A percentile compares a stretch with the other conserved stretches of the same genome.
Evolutionary conservation across 129 eudicot species (phyloP).

Genomic region (Lactuca saligna): DNA sequence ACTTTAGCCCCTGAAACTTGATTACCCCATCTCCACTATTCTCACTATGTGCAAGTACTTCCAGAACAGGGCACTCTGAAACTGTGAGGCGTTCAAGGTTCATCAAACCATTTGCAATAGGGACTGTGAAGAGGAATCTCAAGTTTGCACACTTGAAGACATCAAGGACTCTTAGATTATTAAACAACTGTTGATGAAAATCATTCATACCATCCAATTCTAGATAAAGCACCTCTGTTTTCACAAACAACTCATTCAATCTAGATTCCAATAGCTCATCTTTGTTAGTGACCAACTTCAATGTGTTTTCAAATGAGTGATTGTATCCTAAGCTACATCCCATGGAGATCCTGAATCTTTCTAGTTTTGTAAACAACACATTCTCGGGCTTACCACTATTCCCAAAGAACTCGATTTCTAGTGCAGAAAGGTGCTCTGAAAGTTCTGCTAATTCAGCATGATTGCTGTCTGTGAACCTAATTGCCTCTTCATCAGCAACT

Average conservation of each 20-base stretch:
- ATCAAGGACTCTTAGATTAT: background rate
- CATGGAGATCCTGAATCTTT: slow-evolving; percentile 8
- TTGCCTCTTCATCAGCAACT: too few species aligned
- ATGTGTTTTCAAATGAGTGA: background rate
- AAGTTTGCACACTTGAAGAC: background rate
- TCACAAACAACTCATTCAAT: background rate
- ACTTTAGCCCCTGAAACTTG: slow-evolving; percentile 1
- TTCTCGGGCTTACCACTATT: background rate
- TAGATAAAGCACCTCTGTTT: background rate
- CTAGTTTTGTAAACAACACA: background rate
- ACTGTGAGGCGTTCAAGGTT: slow-evolving; percentile 9
- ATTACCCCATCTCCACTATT: background rate
- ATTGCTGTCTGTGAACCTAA: slow-evolving; percentile 6
- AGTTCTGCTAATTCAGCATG: background rate
- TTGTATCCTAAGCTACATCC: background rate
- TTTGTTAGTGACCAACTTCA: background rate
- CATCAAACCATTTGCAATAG: background rate
- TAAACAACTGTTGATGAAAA: background rate
- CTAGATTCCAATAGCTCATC: background rate
- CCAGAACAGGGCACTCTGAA: background rate
- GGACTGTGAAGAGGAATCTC: background rate
- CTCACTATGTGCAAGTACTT: background rate
- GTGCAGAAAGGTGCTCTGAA: background rate
- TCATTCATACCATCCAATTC: background rate
- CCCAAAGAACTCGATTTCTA: slow-evolving; percentile 2